Evolutionary conservation across 2,329 filamentous ascomycete species (phyloP), one percentile per base, ranked within the genome.

Genomic region (Shiraia sp.): DNA sequence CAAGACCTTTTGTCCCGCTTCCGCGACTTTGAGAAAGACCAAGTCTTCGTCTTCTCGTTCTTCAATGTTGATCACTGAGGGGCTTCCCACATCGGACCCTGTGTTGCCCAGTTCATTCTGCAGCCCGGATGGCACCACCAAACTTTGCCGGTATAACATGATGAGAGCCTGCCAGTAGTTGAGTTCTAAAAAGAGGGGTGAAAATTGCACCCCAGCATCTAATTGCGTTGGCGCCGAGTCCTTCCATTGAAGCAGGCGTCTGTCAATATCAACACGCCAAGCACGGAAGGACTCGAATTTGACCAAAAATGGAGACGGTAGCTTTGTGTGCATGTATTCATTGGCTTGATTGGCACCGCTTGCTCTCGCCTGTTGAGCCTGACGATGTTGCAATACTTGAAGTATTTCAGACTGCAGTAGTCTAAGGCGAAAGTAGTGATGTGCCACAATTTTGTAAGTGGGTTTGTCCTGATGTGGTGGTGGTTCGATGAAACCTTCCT

Each of bases 141-240:
- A 71, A 67, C 90, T 93, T 69, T 96, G 92, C 40, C 92, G 80
- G 67, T 97, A 97, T 14, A 97, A 80, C 86, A 96, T 90, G 54
- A 96, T 95, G 47, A 97, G 85, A 3, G 90, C 90, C 67, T 96
- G 92, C 91, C 92, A 97, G 70, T 97, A 97, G 68, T 97, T 97
- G 47, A 97, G 78, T 59, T 96, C 90, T 4, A 96, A 72, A 59
- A 97, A 96, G 41, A 96, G 87, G 1, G 88, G 84, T 0, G 88
- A 90, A 66, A 97, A 97, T 3, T 83, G 83, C 2, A 97, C 93
- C 1, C 91, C 91, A 0, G 89, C 95, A 43, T 93, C 83, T 15
- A 81, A 72, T 49, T 86, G 85, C 0, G 81, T 85, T 0, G 92
- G 93, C 1, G 90, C 87, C 4, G 83, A 84, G 19, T 85, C 83